These are phyloP conservation scores for Pseudonitzschia pungens DNA, from an alignment of 108 stramenopile species.

Conservation along the genomic window DNA sequence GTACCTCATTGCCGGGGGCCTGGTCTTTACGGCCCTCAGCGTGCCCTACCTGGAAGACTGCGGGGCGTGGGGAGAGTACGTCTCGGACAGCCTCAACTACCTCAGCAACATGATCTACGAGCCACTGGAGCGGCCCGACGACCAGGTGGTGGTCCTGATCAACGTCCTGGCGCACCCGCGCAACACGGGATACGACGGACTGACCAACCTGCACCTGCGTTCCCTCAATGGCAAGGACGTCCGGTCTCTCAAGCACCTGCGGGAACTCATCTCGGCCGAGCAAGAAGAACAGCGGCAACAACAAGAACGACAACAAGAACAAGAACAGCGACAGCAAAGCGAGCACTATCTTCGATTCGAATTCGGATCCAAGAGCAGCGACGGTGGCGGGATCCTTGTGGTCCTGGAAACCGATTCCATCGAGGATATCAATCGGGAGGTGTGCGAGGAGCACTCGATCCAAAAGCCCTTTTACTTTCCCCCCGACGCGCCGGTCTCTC, in stretches of 20 bases:
- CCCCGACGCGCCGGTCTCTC: no score
- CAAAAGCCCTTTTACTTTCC: constrained; percentile 30
- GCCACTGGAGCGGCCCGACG: constrained; percentile 39
- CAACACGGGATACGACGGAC: constrained; percentile 53
- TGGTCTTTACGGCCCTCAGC: constrained; percentile 59
- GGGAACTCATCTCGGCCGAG: constrained; percentile 33
- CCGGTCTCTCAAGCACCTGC: constrained; percentile 48
- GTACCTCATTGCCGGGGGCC: constrained; percentile 52
- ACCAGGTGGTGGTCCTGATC: constrained; percentile 55
- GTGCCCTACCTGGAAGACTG: constrained; percentile 54
- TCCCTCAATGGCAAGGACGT: constrained; percentile 51
- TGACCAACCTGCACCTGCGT: constrained; percentile 46
- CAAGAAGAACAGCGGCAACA: constrained; percentile 16
- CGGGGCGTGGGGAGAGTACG: constrained; percentile 52
- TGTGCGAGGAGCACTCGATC: constrained; percentile 54
- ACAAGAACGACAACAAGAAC: constrained; percentile 13
- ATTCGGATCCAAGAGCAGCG: constrained; percentile 33
- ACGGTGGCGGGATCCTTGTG: constrained; percentile 19
- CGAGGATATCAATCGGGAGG: constrained; percentile 40
- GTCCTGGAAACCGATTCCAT: constrained; percentile 41
- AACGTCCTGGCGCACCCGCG: constrained; percentile 55
- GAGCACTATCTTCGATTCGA: constrained; percentile 43
- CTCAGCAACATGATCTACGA: constrained; percentile 39
- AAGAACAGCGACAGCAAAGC: no score
- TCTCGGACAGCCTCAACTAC: constrained; percentile 48